Percentiles rank a stretch among this genome's conserved stretches.
phyloP scores from a whole-genome alignment of 768 basidiomycete genomes.

The Kwoniella pini region DNA sequence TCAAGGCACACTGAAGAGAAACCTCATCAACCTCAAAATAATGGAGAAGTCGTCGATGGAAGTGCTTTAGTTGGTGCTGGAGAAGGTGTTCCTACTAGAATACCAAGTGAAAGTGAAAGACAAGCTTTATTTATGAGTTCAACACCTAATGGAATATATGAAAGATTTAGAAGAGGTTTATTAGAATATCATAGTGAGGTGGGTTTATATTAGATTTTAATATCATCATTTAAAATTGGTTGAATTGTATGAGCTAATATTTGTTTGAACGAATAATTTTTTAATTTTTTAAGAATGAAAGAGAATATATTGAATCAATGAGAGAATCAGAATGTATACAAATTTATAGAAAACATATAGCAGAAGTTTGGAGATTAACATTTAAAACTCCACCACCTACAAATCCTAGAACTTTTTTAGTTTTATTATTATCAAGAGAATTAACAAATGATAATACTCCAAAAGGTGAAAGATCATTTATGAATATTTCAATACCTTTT shows the following conservation, averaged over 20 bases:
- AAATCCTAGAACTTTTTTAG: slow-evolving; percentile 45
- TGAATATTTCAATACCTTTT: slow-evolving; percentile 53
- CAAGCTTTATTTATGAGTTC: slow-evolving; percentile 30
- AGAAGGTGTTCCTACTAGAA: background rate
- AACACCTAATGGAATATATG: slow-evolving; percentile 32
- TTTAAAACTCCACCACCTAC: slow-evolving; percentile 42
- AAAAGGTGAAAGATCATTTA: slow-evolving; percentile 34
- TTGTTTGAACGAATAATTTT: no score
- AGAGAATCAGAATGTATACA: slow-evolving; percentile 40
- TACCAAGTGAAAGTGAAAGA: slow-evolving; percentile 19
- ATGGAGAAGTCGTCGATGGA: slow-evolving; percentile 7
- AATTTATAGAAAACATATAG: slow-evolving; percentile 39
- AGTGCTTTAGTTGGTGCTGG: slow-evolving; percentile 18
- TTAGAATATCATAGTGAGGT: slow-evolving; percentile 45
- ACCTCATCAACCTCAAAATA: background rate
- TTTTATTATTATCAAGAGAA: slow-evolving; percentile 41
- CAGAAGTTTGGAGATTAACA: slow-evolving; percentile 51
- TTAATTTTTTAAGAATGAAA: slow-evolving; percentile 39
- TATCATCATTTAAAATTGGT: background rate
- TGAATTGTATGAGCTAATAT: no score
- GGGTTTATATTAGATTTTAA: slow-evolving; percentile 5
- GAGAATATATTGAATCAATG: slow-evolving; percentile 51
- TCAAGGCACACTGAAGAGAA: slow-evolving; percentile 1
- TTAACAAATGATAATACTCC: slow-evolving; percentile 16
- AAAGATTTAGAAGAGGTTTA: slow-evolving; percentile 40